Base-by-base conservation (phyloP, 768 basidiomycete species). In the Pleurotus salmoneostramineus region DNA sequence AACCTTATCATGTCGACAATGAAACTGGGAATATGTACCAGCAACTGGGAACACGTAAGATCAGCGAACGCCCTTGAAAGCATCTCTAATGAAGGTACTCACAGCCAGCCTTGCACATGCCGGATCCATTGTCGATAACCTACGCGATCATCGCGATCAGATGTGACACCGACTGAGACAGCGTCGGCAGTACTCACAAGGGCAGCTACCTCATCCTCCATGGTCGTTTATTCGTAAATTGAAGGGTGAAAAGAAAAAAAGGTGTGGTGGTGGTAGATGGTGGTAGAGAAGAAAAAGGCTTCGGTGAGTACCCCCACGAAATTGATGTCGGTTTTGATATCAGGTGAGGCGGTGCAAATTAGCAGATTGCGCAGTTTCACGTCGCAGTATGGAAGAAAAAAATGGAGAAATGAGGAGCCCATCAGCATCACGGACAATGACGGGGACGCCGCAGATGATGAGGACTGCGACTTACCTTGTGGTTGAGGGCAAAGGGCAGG, bases 71-170 rank as follows among this genome's bases (percentile, higher is more conserved):
- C 50, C 33, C 6, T 14, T n/a, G 17, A 8, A 5, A 8, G 5
- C 17, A 15, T 6, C 11, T 5, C 11, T 15, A 6, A 45, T 5
- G 17, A 45, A 45, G 17, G 11, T 12, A 88, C 89, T 67, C 73
- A 93, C 91, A 94, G 78, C 97, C 96, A 85, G 96, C 96, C 82
- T 98, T 98, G 89, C 95, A 98, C 96, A 98, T 98, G 77, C 95
- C 96, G 70, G 95, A 98, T 71, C 93, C 93, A 74, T 92, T 92
- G 76, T 93, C 89, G 71, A 91, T 89, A 74, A 92, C 90, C 89
- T 90, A 63, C 14, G 33, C 49, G 21, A 32, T 64, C 10, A 51
- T 42, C 0, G 42, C 51, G 15, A 47, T 59, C 45, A 54, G 52
- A 51, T n/a, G 11, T 40, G 11, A 15, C n/a, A n/a, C 31, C 17